phyloP scores from a whole-genome alignment of 2,329 filamentous ascomycete genomes.

The Verticillium alfalfae region DNA sequence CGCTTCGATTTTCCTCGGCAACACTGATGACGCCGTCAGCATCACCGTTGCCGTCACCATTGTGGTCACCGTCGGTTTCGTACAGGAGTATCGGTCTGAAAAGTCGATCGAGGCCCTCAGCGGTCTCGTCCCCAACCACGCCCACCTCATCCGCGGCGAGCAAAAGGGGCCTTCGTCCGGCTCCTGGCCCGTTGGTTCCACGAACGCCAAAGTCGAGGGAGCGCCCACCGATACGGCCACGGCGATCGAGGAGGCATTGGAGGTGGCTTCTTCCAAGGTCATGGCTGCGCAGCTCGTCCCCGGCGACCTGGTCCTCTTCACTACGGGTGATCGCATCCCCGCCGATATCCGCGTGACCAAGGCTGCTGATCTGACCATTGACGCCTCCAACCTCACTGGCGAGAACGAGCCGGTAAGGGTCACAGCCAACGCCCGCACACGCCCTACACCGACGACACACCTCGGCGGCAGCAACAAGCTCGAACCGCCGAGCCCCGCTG shows the following conservation, averaged over 20 bases:
- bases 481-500: conserved; percentile 30
- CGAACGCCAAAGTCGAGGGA: conserved; percentile 41
- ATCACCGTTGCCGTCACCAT: conserved; percentile 96
- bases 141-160: conserved; percentile 76
- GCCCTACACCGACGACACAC: conserved; percentile 24
- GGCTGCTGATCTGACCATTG: conserved; percentile 84
- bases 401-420: conserved; percentile 92
- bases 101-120: conserved; percentile 95
- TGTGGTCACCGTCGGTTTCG: conserved; percentile 90
- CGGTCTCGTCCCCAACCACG: conserved; percentile 89
- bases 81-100: conserved; percentile 96
- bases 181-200: conserved; percentile 42
- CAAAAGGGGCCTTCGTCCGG: conserved; percentile 26
- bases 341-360: conserved; percentile 93
- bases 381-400: conserved; percentile 93
- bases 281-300: conserved; percentile 84
- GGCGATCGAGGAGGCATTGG: conserved; percentile 57
- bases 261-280: conserved; percentile 75
- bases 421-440: conserved; percentile 52
- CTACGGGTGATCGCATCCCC: conserved; percentile 92
- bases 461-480: conserved; percentile 13
- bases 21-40: conserved; percentile 90
- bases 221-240: conserved; percentile 46
- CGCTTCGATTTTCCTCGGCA: conserved; percentile 85
- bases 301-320: conserved; percentile 88